Evolutionary conservation across 352 stramenopile genomes (phyloP).

Genomic region (Peronospora belbahrii): DNA sequence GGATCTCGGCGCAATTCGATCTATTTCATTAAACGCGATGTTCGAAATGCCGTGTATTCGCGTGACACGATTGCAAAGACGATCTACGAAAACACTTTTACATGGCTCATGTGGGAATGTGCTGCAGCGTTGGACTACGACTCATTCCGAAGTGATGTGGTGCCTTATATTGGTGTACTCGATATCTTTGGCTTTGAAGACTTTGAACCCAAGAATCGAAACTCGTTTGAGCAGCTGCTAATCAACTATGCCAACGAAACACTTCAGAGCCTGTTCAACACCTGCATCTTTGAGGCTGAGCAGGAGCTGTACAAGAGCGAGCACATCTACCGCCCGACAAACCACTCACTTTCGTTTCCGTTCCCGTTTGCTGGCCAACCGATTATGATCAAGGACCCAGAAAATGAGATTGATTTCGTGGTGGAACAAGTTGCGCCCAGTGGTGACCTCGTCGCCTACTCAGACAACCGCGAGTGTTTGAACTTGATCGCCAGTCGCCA

Average conservation of each 20-base stretch:
- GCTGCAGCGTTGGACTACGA: slow-evolving; percentile 72
- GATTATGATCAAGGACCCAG: slow-evolving; percentile 25
- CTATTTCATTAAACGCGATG: slow-evolving; percentile 70
- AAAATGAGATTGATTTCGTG: slow-evolving; percentile 31
- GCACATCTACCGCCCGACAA: slow-evolving; percentile 76
- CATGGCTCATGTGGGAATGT: slow-evolving; percentile 83
- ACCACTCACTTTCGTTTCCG: slow-evolving; percentile 73
- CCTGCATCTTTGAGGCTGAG: slow-evolving; percentile 81
- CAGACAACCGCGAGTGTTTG: slow-evolving; percentile 81
- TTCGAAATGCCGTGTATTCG: slow-evolving; percentile 64
- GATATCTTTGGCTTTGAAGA: slow-evolving; percentile 92
- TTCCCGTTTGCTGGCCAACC: slow-evolving; percentile 45
- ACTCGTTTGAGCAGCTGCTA: slow-evolving; percentile 88
- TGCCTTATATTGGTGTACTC: slow-evolving; percentile 86
- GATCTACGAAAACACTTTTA: slow-evolving; percentile 86
- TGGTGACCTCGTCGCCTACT: slow-evolving; percentile 55
- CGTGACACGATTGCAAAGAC: slow-evolving; percentile 87
- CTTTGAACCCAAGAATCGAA: slow-evolving; percentile 83
- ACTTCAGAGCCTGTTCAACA: slow-evolving; percentile 86
- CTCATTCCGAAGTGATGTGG: slow-evolving; percentile 67
- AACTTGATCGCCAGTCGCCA: slow-evolving; percentile 78
- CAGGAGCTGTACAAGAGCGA: slow-evolving; percentile 79
- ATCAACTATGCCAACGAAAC: slow-evolving; percentile 92
- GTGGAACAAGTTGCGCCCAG: slow-evolving; percentile 33
- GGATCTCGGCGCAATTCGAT: slow-evolving; percentile 66